A percentile compares a stretch with the other conserved stretches of the same genome.
Conservation (phyloP, 2,329 filamentous ascomycete genomes). For the Aspergillus uvarum region DNA sequence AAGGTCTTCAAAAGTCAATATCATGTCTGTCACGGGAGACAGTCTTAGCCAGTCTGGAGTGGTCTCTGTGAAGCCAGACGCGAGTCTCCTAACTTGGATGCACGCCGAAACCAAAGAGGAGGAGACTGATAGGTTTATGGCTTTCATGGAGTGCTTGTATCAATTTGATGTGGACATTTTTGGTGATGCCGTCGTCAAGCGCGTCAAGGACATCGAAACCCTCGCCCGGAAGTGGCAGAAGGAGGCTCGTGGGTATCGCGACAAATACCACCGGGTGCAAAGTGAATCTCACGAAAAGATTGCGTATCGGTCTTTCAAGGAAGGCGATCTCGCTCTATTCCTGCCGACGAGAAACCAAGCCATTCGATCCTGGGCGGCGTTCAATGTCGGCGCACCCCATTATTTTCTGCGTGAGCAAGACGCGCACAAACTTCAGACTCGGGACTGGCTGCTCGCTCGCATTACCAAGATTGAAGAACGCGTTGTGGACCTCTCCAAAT, state of each 20-base stretch:
- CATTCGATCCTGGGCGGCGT: conserved; percentile 93
- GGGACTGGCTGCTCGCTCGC: conserved; percentile 95
- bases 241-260: conserved; percentile 81
- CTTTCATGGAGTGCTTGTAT: conserved; percentile 71
- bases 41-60: conserved; percentile 36
- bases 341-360: conserved; percentile 91
- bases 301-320: conserved; percentile 91
- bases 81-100: conserved; percentile 80
- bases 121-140: conserved; percentile 71
- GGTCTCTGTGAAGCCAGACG: conserved; percentile 53
- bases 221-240: conserved; percentile 91
- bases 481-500: conserved; percentile 86
- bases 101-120: conserved; percentile 63
- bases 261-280: conserved; percentile 77
- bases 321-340: conserved; percentile 91
- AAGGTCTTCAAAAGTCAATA: conserved; percentile 60
- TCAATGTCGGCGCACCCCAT: conserved; percentile 95
- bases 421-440: conserved; percentile 73
- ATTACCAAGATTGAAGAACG: conserved; percentile 90
- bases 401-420: conserved; percentile 96
- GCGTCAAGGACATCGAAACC: conserved; percentile 90
- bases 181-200: conserved; percentile 79
- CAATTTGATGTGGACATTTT: conserved; percentile 83
- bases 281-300: conserved; percentile 94
- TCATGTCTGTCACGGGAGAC: conserved; percentile 36